phyloP scores from a whole-genome alignment of 768 basidiomycete genomes.

The Mycena maculata region DNA sequence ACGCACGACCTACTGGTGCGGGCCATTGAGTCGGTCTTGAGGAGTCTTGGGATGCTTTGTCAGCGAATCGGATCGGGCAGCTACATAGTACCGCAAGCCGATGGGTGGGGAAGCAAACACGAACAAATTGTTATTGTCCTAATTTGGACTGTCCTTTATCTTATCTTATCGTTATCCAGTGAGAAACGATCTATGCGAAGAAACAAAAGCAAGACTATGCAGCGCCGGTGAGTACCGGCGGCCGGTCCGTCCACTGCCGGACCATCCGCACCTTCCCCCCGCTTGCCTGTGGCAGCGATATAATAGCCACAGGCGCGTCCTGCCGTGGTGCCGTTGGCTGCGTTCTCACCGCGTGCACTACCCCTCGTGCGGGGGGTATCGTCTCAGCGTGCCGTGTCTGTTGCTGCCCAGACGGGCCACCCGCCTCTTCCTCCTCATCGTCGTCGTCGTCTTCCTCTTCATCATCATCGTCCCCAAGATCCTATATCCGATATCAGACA shows the following conservation, averaged over 20 bases:
- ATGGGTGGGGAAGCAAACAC: too few species aligned
- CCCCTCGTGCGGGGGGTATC: constrained; percentile 33
- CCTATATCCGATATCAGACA: too few species aligned
- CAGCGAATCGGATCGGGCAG: constrained; percentile 6
- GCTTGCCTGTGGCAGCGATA: constrained; percentile 44
- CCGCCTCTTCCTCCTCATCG: constrained; percentile 41
- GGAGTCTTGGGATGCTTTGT: constrained; percentile 31
- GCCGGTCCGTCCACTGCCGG: constrained; percentile 58
- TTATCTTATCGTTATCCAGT: constrained; percentile 28
- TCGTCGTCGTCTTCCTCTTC: constrained; percentile 70
- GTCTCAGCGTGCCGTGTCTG: constrained; percentile 46
- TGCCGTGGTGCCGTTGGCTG: constrained; percentile 64
- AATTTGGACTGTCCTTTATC: too few species aligned
- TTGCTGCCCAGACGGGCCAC: constrained; percentile 30
- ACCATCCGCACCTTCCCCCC: constrained; percentile 63
- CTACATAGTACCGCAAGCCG: too few species aligned
- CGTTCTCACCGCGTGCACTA: constrained; percentile 53
- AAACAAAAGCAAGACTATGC: constrained; percentile 47
- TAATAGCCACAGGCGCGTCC: constrained; percentile 47
- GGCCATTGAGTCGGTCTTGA: constrained; percentile 79
- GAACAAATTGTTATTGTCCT: too few species aligned
- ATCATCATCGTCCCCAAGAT: constrained; percentile 65
- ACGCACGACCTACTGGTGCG: constrained; percentile 65
- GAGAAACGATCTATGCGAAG: constrained; percentile 37
- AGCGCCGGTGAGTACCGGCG: constrained; percentile 49